A percentile compares a stretch with the other conserved stretches of the same genome.
Conservation (phyloP, 2,329 filamentous ascomycete genomes). For the Pyricularia sp. region DNA sequence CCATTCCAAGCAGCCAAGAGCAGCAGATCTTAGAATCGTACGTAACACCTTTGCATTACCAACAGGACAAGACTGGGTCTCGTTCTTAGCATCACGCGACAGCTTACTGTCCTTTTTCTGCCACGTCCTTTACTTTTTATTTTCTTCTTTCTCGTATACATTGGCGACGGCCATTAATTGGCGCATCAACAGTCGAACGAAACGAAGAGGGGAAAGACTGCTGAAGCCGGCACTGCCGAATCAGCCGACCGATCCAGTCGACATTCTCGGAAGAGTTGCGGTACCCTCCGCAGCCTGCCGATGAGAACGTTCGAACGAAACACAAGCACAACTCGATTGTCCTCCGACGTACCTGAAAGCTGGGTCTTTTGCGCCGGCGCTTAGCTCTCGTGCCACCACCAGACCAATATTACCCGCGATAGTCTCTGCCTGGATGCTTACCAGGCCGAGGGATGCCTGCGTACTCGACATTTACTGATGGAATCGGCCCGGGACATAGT, state of each 20-base stretch:
- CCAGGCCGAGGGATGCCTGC: conserved; percentile 33
- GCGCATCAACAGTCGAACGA: background rate
- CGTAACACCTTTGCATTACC: background rate
- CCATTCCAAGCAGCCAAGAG: background rate
- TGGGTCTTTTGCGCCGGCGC: background rate
- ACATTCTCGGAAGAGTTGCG: background rate
- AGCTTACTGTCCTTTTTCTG: background rate
- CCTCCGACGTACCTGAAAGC: background rate
- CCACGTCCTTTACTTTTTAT: background rate
- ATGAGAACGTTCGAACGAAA: background rate
- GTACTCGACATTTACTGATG: conserved; percentile 44
- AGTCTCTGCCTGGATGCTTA: conserved; percentile 1
- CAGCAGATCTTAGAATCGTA: background rate
- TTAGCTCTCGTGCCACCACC: background rate
- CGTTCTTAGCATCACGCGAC: background rate
- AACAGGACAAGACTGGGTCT: background rate
- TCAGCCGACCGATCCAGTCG: background rate
- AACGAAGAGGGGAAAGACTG: background rate
- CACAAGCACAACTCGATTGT: background rate
- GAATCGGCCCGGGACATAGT: conserved; percentile 23
- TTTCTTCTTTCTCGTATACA: background rate
- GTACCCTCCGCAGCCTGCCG: background rate
- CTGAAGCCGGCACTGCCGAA: background rate
- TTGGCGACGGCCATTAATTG: background rate
- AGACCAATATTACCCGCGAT: background rate